A percentile compares a stretch with the other conserved stretches of the same genome.
These are phyloP conservation scores for Tuber aestivum DNA, from an alignment of 495 filamentous ascomycete species.

Conservation along the genomic window DNA sequence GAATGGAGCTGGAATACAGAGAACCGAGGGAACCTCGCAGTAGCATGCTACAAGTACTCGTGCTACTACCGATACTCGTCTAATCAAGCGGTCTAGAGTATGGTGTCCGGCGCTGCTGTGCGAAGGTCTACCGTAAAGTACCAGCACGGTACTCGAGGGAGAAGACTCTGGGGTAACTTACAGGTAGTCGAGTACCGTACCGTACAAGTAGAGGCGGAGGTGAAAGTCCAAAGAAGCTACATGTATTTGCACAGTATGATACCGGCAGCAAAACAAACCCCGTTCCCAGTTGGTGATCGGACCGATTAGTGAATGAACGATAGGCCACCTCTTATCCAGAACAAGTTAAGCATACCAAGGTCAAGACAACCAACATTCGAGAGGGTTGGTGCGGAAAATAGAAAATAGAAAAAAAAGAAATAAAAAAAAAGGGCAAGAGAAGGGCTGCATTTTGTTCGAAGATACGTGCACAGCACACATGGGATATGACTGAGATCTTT, in stretches of 20 bases:
- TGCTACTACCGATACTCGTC: no score
- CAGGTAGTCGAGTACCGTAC: no score
- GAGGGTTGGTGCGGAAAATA: constrained; percentile 25
- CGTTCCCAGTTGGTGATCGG: constrained; percentile 11
- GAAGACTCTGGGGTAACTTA: not conserved
- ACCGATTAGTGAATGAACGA: constrained; percentile 15
- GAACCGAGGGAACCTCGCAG: not conserved
- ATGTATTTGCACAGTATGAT: not conserved
- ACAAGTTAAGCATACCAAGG: constrained; percentile 22
- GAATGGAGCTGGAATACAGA: not conserved
- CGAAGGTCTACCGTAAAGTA: not conserved
- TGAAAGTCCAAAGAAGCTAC: not conserved
- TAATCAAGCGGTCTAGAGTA: not conserved
- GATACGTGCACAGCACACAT: constrained; percentile 1
- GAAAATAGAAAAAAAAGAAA: constrained; percentile 24
- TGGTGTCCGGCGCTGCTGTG: not conserved
- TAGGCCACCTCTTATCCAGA: constrained; percentile 20
- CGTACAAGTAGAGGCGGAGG: not conserved
- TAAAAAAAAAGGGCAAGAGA: constrained; percentile 1
- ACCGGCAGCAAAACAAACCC: not conserved
- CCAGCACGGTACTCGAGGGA: not conserved
- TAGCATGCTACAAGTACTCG: not conserved
- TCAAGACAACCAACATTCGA: constrained; percentile 34
- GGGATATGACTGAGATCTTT: constrained; percentile 4
- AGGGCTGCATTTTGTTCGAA: not conserved